Evolutionary conservation across 345 rosid genomes (phyloP).

Genomic region (Eucalyptus melliodora): DNA sequence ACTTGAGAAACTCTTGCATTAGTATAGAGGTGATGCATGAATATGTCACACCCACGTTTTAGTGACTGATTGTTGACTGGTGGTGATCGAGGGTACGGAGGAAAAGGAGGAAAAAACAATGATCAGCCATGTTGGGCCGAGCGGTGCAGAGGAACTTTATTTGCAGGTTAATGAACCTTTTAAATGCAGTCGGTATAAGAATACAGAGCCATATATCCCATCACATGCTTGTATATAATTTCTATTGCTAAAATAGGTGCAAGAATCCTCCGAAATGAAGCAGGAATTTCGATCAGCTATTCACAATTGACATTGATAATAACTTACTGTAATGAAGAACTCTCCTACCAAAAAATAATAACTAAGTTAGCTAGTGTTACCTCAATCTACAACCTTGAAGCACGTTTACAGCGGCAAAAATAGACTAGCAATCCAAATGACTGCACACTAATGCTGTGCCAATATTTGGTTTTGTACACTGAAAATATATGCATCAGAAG

Average conservation of each 20-base stretch:
- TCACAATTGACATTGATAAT: too few relatives aligned
- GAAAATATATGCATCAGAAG: too few relatives aligned
- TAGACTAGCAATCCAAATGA: too few relatives aligned
- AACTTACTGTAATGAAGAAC: too few relatives aligned
- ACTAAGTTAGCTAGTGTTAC: too few relatives aligned
- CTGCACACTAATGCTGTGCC: too few relatives aligned
- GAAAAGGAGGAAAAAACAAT: background rate
- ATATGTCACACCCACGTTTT: background rate
- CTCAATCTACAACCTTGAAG: too few relatives aligned
- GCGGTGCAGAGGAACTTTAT: background rate
- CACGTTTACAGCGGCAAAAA: too few relatives aligned
- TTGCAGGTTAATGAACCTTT: background rate
- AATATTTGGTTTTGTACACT: too few relatives aligned
- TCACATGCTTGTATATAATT: background rate
- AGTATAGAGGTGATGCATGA: background rate
- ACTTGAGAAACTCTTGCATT: background rate
- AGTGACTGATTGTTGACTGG: background rate
- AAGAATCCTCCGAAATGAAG: background rate
- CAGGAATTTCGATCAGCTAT: too few relatives aligned
- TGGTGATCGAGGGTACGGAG: background rate
- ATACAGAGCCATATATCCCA: background rate
- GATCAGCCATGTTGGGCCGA: background rate
- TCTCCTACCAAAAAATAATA: too few relatives aligned
- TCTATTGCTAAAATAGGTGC: background rate
- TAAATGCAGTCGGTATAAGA: background rate